These are phyloP conservation scores for Trichosanthes truncata DNA, from an alignment of 306 rosid genomes.

Conservation along the genomic window DNA sequence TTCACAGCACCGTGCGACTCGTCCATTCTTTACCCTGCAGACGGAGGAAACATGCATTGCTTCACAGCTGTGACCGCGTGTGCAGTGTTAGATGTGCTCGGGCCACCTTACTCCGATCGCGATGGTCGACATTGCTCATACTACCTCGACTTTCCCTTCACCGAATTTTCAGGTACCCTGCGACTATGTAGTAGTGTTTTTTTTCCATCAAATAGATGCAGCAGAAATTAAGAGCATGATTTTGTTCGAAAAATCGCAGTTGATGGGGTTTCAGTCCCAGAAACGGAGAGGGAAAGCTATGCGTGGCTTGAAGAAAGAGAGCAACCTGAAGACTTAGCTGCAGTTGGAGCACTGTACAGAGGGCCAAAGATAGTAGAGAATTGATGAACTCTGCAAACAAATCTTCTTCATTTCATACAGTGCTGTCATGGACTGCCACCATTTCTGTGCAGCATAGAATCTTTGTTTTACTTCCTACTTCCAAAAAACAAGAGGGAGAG, in stretches of 20 bases:
- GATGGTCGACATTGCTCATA: constrained; percentile 86
- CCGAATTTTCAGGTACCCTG: constrained; percentile 53
- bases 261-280: constrained; percentile 43
- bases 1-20: constrained; percentile 68
- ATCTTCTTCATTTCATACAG: not conserved
- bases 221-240: not conserved
- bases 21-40: constrained; percentile 75
- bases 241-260: constrained; percentile 21
- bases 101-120: constrained; percentile 79
- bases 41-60: constrained; percentile 92
- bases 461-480: constrained; percentile 2
- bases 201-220: not conserved
- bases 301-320: constrained; percentile 91
- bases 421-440: not conserved
- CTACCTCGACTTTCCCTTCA: constrained; percentile 43
- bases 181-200: not conserved
- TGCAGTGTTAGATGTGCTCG: constrained; percentile 89
- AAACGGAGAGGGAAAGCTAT: constrained; percentile 42
- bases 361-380: constrained; percentile 64
- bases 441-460: constrained; percentile 1
- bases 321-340: constrained; percentile 47
- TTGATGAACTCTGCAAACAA: constrained; percentile 9
- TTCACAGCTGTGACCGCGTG: constrained; percentile 94
- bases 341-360: constrained; percentile 42
- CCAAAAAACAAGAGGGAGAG: not conserved